Base-by-base conservation (phyloP, 2,329 filamentous ascomycete species). In the Apiospora marii region DNA sequence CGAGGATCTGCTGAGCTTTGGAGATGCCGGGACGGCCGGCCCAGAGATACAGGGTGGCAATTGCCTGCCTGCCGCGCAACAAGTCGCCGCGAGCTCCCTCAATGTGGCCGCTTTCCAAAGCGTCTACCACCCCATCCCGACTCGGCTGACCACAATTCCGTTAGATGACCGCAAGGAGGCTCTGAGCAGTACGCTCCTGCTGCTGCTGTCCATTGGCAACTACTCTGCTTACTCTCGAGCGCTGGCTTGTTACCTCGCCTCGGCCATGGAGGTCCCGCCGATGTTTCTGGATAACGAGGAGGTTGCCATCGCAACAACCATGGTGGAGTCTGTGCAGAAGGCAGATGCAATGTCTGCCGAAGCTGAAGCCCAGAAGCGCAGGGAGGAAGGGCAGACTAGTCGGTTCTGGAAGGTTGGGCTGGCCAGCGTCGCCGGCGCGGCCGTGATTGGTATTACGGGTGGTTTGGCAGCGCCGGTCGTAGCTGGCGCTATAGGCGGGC, bases 341-440 rank as follows among this genome's bases (percentile, higher is more conserved):
- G 81, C 83, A 4, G 80, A 83, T n/a, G 81, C 83, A 22, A 92
- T 97, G 85, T 92, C 91, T 0, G 93, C 93, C 0, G 93, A 95
- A 74, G 90, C 92, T 1, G 94, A 96, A 80, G 91, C 91, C 0
- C 90, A 92, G 78, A 93, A 93, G 80, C 90, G 92, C 71, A 88
- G 88, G 19, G 91, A 95, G 74, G 89, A 93, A 73, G 93, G 92
- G 71, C 90, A 93, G 76, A 84, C 88, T 12, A 87, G 90, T 27
- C 87, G 95, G 12, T 93, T 93, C 80, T 97, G 94, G 94, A 98
- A 98, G 80, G 94, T 98, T 27, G 94, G 95, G 0, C 86, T 98
- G 37, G 96, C 95, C 0, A 94, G 93, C 12, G 94, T 97, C 0
- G 95, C 94, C 0, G 96, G 96, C 14, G 96, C 96, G 1, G 94